Evolutionary conservation across 2,329 filamentous ascomycete species (phyloP), one percentile per base, ranked within the genome.

Genomic region (Hypoxylon sp.): DNA sequence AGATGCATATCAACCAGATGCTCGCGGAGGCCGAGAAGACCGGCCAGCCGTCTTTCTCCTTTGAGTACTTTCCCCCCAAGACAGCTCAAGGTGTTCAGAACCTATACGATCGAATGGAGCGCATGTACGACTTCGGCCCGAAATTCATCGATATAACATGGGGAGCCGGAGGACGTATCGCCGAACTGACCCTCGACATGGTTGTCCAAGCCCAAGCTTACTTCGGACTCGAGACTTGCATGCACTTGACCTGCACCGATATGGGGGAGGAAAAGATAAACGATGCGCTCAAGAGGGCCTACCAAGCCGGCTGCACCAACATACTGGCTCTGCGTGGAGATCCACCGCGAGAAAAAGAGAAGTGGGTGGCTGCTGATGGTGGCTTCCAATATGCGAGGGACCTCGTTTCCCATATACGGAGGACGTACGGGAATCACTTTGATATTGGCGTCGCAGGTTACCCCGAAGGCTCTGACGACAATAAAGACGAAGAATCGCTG

Each of bases 11-110:
- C 80, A 90, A 88, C 63, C 86, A 94, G 66, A 97, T 97, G 80
- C 82, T 99, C 67, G 79, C 83, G 63, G 88, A 93, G 65, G 87
- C 92, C 73, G 85, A 91, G 74, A 82, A 83, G 75, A 84, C 87
- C 67, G 85, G 86, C 70, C 83, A 88, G 67, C 88, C 92, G 50
- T 94, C 91, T 69, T 97, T 97, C 80, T 99, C 94, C 53, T 99
- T 99, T 78, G 94, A 99, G 74, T 99, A 96, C 80, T 99, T 99
- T 75, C 94, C 94, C 41, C 94, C 94, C 27, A 99, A 99, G 78
- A 99, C 94, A 5, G 89, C 90, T 7, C 90, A 94, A 76, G 94
- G 94, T 80, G 93, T 99, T 8, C 94, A 99, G 77, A 99, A 99
- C 73, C 86, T 99, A 51, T 99, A 99, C 80, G 94, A 99, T 66